Percentiles rank a stretch among this genome's conserved stretches.
These are phyloP conservation scores for Turritis glabra DNA, from an alignment of 345 rosid genomes.

Conservation along the genomic window DNA sequence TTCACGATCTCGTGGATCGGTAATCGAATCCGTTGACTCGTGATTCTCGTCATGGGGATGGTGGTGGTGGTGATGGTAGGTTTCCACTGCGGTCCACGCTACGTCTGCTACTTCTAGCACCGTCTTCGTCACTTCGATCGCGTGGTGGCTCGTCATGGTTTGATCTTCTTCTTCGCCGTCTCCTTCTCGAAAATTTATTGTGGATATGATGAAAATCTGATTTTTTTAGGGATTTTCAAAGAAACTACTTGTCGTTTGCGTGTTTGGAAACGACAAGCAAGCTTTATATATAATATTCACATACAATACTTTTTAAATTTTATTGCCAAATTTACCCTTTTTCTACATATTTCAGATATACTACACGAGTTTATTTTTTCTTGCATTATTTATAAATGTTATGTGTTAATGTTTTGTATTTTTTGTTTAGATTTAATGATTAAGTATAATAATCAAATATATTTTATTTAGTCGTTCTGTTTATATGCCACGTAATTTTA, in stretches of 20 bases:
- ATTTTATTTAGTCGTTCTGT: too few species aligned
- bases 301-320: background rate
- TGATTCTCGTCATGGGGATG: conserved; percentile 22
- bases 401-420: too few species aligned
- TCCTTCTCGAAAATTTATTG: background rate
- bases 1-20: conserved; percentile 46
- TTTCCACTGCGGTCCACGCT: conserved; percentile 80
- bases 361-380: too few species aligned
- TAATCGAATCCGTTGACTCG: conserved; percentile 11
- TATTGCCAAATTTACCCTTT: background rate
- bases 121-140: conserved; percentile 90
- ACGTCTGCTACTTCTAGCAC: conserved; percentile 96
- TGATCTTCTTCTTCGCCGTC: conserved; percentile 18
- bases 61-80: conserved; percentile 55
- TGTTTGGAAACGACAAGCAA: conserved; percentile 35
- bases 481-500: too few species aligned
- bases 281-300: background rate
- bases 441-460: too few species aligned
- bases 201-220: conserved; percentile 18
- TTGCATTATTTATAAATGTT: too few species aligned
- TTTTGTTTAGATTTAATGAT: too few species aligned
- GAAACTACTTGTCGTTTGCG: conserved; percentile 34
- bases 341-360: background rate
- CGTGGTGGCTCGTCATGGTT: conserved; percentile 53
- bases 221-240: background rate